Evolutionary conservation across 176 grass and related monocot genomes (phyloP).

Genomic region (Bolboschoenus planiculmis): DNA sequence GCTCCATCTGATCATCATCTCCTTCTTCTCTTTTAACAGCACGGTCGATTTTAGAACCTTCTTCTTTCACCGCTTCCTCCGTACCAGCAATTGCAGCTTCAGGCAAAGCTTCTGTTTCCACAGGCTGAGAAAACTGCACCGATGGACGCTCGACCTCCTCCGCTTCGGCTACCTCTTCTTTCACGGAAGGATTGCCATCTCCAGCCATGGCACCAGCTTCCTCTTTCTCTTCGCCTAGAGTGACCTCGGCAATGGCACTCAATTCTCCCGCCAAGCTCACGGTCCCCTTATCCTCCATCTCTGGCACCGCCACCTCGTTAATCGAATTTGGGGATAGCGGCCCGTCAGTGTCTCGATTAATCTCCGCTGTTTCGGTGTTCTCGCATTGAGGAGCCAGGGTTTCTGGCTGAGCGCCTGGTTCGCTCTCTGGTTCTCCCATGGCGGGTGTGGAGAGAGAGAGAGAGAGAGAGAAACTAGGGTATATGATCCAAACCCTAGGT

Average conservation of each 20-base stretch:
- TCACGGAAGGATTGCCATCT: neutral
- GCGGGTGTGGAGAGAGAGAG: neutral
- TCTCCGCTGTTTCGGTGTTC: neutral
- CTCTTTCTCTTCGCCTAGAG: neutral
- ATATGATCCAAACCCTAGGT: conserved; percentile 24
- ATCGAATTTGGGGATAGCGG: neutral
- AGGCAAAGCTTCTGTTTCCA: neutral
- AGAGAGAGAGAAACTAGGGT: neutral
- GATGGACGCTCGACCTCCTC: neutral
- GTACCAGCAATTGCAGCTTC: conserved; percentile 1
- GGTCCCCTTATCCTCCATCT: neutral
- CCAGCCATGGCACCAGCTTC: neutral
- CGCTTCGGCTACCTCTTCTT: conserved; percentile 1
- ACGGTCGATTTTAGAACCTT: neutral
- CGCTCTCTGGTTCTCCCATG: conserved; percentile 8
- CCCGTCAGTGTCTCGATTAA: neutral
- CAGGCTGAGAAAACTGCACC: neutral
- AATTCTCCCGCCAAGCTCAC: neutral
- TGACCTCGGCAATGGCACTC: neutral
- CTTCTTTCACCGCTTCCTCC: neutral
- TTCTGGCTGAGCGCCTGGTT: neutral
- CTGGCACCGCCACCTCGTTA: neutral
- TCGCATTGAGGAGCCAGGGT: conserved; percentile 19
- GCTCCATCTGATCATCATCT: neutral
- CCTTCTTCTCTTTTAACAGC: neutral